Percentiles rank a stretch among this genome's conserved stretches.
phyloP scores from a whole-genome alignment of 2,329 filamentous ascomycete species.

The Arthrobotrys megalospora region DNA sequence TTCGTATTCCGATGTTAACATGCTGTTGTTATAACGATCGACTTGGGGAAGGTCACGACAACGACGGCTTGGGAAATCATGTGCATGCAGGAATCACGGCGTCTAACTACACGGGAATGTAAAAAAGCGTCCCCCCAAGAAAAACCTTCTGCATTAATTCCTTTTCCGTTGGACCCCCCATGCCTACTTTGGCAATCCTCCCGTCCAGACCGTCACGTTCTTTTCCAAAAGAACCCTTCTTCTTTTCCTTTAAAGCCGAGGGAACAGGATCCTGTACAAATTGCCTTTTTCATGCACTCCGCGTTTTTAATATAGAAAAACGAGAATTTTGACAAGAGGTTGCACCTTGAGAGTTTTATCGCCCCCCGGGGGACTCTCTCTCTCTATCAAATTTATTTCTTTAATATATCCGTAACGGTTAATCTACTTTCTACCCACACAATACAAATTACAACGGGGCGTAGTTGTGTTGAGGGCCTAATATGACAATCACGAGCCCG shows the following conservation, averaged over 20 bases:
- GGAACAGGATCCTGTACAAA: not conserved
- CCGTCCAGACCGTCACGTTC: constrained; percentile 15
- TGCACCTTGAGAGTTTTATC: constrained; percentile 22
- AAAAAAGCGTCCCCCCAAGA: not conserved
- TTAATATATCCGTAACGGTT: constrained; percentile 49
- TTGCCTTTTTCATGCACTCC: constrained; percentile 31
- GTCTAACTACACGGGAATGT: constrained; percentile 3
- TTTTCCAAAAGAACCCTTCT: not conserved
- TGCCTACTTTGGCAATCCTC: constrained; percentile 29
- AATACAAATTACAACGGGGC: constrained; percentile 33
- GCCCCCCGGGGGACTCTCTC: not conserved
- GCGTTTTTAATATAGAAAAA: constrained; percentile 39
- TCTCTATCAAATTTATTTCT: constrained; percentile 26
- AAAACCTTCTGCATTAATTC: not conserved
- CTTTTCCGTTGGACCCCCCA: constrained; percentile 8
- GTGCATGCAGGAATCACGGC: constrained; percentile 19
- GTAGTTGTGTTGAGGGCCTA: constrained; percentile 41
- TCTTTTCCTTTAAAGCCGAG: constrained; percentile 10
- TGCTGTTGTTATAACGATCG: constrained; percentile 7
- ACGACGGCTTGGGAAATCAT: constrained; percentile 8
- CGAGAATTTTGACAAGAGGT: not conserved
- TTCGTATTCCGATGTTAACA: constrained; percentile 22
- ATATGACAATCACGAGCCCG: constrained; percentile 31
- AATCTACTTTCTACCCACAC: constrained; percentile 12
- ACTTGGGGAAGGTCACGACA: constrained; percentile 8